Evolutionary conservation across 345 rosid genomes (phyloP).

Genomic region (Mallotus nudiflorus): DNA sequence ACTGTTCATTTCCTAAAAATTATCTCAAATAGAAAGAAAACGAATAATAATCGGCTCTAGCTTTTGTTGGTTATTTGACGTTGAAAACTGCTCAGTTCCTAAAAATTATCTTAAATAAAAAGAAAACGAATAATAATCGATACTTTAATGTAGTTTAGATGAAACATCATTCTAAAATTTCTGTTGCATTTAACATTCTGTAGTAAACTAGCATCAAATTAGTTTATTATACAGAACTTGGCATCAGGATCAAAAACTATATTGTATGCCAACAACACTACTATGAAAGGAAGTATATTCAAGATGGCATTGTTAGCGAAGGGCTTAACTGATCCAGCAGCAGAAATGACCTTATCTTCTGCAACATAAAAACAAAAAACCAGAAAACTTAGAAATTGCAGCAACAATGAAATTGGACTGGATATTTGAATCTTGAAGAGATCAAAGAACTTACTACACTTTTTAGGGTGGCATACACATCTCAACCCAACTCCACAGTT

Average conservation of each 20-base stretch:
- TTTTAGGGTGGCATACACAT: conserved; percentile 65
- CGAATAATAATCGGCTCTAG: too few species aligned
- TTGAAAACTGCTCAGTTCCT: too few species aligned
- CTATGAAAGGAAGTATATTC: conserved; percentile 12
- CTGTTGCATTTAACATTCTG: neutral
- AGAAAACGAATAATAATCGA: too few species aligned
- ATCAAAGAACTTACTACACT: conserved; percentile 54
- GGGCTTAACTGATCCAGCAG: conserved; percentile 22
- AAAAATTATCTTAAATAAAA: too few species aligned
- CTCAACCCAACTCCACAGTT: conserved; percentile 61
- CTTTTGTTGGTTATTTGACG: too few species aligned
- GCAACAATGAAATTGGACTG: neutral
- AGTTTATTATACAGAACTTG: neutral
- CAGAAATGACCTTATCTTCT: conserved; percentile 44
- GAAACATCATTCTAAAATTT: neutral
- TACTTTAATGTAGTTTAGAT: too few species aligned
- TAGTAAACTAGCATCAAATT: too few species aligned
- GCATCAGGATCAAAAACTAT: neutral
- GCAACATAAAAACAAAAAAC: conserved; percentile 27
- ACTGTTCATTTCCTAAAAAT: too few species aligned
- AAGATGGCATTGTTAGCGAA: conserved; percentile 12
- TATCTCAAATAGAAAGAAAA: too few species aligned
- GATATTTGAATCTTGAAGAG: neutral
- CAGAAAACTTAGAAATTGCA: neutral
- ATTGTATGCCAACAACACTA: neutral